Conservation (phyloP, 495 filamentous ascomycete genomes). For the Durotheca rogersii region DNA sequence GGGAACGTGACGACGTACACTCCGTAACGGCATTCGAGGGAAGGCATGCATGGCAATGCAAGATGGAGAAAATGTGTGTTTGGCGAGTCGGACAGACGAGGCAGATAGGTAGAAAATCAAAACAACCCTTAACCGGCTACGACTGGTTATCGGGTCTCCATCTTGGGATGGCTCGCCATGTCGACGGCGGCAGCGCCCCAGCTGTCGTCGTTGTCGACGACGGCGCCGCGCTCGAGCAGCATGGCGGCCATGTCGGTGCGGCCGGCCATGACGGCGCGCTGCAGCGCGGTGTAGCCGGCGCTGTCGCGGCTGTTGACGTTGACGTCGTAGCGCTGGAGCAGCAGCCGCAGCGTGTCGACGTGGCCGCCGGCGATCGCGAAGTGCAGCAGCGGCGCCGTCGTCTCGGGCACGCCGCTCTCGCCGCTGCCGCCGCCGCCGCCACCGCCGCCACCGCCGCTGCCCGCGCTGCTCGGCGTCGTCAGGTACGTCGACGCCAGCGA, state of each 20-base stretch:
- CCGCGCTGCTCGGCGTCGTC: conserved; percentile 16
- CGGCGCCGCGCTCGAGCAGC: conserved; percentile 34
- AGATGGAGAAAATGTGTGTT: not conserved
- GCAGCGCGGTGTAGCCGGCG: conserved; percentile 34
- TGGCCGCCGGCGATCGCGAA: conserved; percentile 35
- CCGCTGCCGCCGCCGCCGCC: conserved; percentile 29
- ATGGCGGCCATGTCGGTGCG: conserved; percentile 38
- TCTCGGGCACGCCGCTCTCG: conserved; percentile 25
- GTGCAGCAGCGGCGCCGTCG: conserved; percentile 36
- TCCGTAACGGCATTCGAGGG: not conserved
- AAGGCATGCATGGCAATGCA: not conserved
- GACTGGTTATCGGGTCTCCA: conserved; percentile 19
- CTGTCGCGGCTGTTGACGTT: conserved; percentile 33
- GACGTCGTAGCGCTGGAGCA: conserved; percentile 34
- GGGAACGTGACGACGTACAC: conserved; percentile 20
- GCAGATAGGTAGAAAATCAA: no score
- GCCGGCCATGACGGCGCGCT: conserved; percentile 35
- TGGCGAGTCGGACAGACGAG: no score
- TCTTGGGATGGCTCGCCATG: conserved; percentile 21
- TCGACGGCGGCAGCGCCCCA: conserved; percentile 32
- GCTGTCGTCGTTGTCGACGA: conserved; percentile 30
- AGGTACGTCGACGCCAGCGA: conserved; percentile 29
- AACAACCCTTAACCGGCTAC: no score
- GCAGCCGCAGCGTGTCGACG: conserved; percentile 31
- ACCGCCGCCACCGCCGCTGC: conserved; percentile 26